Base-by-base conservation (phyloP, 495 filamentous ascomycete species). In the Podospora comata region DNA sequence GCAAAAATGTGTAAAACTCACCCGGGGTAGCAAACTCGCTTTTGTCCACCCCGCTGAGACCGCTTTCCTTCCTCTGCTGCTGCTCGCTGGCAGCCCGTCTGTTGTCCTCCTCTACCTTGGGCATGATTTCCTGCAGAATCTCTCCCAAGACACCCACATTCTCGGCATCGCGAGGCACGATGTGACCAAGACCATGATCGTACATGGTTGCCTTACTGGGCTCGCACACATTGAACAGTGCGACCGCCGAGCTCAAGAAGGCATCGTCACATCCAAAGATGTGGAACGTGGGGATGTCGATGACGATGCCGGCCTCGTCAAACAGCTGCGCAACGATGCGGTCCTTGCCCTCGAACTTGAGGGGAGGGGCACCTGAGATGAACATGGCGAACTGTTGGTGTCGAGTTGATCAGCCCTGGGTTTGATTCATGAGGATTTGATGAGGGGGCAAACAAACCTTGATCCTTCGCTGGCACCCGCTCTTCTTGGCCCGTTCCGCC, bases 161-260 rank as follows among this genome's bases (percentile, higher is more conserved):
- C 68, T 84, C 75, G 44, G 77, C 79, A 55, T 82, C 82, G 58
- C 86, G 78, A 0, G 85, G 85, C 20, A 87, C 79, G 11, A 82
- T 79, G 76, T 87, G 85, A 0, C 86, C 85, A 6, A 82, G 79
- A 1, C 83, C 85, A 67, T 87, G 85, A 71, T 87, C 86, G 65
- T 86, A 87, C 27, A 87, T 74, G 60, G 78, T 74, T 2, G 85
- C 82, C 1, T 62, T 76, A 32, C 84, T 79, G 28, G 73, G 78
- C 60, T 85, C 79, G 72, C 85, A 89, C 28, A 86, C 72, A 72
- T 88, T 87, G 74, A 83, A 87, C 5, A 88, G 73, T 20, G 84
- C 83, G 66, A 88, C 78, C 1, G 83, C 79, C 0, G 79, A 82
- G 54, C 80, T 74, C 0, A 87, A 71, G 59, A 85, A 86, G 2